Evolutionary conservation across 495 filamentous ascomycete species (phyloP).

Genomic region (Neurospora sp.): DNA sequence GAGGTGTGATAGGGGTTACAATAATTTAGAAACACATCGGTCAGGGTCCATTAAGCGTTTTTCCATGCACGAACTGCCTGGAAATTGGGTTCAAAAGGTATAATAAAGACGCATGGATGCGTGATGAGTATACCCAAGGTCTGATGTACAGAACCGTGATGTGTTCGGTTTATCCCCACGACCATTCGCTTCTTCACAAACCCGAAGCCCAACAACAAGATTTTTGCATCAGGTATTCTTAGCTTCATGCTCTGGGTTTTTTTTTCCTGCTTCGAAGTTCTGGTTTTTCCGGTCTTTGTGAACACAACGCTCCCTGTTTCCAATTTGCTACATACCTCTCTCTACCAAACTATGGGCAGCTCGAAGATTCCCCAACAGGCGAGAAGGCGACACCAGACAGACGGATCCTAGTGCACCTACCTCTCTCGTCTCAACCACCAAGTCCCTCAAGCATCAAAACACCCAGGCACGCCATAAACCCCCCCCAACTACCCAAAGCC

Average conservation of each 20-base stretch:
- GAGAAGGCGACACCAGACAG: background rate
- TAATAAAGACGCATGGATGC: background rate
- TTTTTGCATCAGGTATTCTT: background rate
- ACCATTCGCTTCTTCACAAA: background rate
- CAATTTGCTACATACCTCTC: background rate
- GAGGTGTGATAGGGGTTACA: background rate
- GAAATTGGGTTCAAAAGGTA: background rate
- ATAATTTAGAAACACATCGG: background rate
- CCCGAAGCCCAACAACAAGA: background rate
- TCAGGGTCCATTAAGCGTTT: background rate
- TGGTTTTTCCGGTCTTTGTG: background rate
- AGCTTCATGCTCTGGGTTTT: background rate
- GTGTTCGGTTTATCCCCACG: background rate
- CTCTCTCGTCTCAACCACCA: background rate
- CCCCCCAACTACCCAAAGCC: slow-evolving; percentile 17
- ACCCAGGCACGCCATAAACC: slow-evolving; percentile 1
- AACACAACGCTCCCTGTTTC: background rate
- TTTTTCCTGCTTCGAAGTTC: background rate
- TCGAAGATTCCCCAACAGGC: background rate
- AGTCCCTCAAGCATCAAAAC: background rate
- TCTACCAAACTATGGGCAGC: background rate
- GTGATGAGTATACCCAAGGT: background rate
- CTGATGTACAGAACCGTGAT: background rate
- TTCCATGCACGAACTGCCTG: background rate
- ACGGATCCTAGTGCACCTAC: background rate